Percentiles rank a stretch among this genome's conserved stretches.
Conservation (phyloP, 2,329 filamentous ascomycete species). For the Periconia digitata region DNA sequence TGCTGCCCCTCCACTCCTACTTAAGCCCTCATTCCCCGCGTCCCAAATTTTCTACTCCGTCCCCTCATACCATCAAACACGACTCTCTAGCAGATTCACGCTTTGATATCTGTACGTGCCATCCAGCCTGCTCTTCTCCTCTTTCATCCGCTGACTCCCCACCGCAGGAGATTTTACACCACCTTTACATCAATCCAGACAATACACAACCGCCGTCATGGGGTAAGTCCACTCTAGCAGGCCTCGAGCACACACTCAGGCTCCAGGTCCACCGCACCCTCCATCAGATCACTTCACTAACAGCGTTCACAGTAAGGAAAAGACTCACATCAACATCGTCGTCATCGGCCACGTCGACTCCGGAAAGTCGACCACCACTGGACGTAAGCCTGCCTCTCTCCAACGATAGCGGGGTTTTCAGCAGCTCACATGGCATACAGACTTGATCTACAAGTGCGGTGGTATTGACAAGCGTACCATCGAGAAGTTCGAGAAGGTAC, state of each 20-base stretch:
- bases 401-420: conserved; percentile 29
- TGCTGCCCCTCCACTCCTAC: not conserved
- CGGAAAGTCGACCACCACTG: conserved; percentile 96
- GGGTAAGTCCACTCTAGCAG: conserved; percentile 53
- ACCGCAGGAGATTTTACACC: conserved; percentile 18
- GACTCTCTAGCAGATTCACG: not conserved
- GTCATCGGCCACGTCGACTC: conserved; percentile 99
- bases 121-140: not conserved
- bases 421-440: conserved; percentile 56
- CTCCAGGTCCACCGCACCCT: conserved; percentile 1
- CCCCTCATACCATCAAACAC: not conserved
- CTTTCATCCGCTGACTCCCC: not conserved
- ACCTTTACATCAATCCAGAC: conserved; percentile 32
- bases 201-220: conserved; percentile 57
- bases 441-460: conserved; percentile 99
- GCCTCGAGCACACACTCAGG: conserved; percentile 19
- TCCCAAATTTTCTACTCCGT: not conserved
- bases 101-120: not conserved
- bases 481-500: conserved; percentile 99
- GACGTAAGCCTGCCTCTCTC: conserved; percentile 60
- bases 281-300: conserved; percentile 32
- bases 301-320: conserved; percentile 73
- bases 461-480: conserved; percentile 99
- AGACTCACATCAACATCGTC: conserved; percentile 93
- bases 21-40: not conserved